Conservation (phyloP, 2,329 filamentous ascomycete genomes). For the Calonectria henricotiae region DNA sequence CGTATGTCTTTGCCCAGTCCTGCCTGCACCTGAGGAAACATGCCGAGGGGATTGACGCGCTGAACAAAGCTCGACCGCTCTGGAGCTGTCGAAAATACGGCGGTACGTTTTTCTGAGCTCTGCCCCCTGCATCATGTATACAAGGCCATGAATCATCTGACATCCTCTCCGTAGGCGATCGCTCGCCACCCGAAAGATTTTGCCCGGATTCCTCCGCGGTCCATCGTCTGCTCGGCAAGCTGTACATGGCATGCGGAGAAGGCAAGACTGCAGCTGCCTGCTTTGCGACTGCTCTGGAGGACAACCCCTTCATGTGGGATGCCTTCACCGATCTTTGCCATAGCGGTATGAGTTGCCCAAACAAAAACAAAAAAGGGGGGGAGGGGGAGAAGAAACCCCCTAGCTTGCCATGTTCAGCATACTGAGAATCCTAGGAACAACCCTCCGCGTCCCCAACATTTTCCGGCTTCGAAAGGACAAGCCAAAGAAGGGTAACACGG, state of each 20-base stretch:
- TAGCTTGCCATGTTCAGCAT: slow-evolving; percentile 9
- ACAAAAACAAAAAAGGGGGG: not conserved
- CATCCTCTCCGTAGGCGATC: slow-evolving; percentile 19
- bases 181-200: slow-evolving; percentile 33
- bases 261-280: slow-evolving; percentile 33
- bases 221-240: slow-evolving; percentile 41
- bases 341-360: slow-evolving; percentile 28
- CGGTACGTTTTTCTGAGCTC: slow-evolving; percentile 22
- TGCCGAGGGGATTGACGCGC: slow-evolving; percentile 39
- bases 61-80: slow-evolving; percentile 37
- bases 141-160: slow-evolving; percentile 20
- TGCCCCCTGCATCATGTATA: slow-evolving; percentile 23
- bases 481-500: slow-evolving; percentile 17
- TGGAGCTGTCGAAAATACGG: slow-evolving; percentile 25
- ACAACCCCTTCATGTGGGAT: slow-evolving; percentile 48
- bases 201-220: slow-evolving; percentile 40
- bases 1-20: slow-evolving; percentile 41
- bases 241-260: slow-evolving; percentile 43
- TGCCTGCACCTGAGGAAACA: slow-evolving; percentile 40
- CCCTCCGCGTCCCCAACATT: slow-evolving; percentile 34
- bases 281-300: slow-evolving; percentile 41
- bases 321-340: slow-evolving; percentile 47
- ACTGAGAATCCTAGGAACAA: slow-evolving; percentile 22
- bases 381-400: not conserved
- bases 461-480: slow-evolving; percentile 37